Evolutionary conservation across 345 rosid genomes (phyloP), one percentile per base, ranked within the genome.

Genomic region (Salix dunnii): DNA sequence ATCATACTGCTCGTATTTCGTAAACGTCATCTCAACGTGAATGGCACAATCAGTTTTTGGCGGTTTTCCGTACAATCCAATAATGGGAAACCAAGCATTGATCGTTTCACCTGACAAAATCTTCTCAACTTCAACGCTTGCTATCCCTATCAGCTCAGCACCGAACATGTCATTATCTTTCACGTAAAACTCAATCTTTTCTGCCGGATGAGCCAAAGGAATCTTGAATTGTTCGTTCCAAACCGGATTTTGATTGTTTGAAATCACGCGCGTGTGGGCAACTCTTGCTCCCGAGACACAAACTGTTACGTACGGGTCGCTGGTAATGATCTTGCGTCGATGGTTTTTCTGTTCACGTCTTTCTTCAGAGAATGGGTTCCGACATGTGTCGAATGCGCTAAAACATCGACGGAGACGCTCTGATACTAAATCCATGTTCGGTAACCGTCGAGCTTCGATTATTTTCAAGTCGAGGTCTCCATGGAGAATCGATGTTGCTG

Each of bases 271-370:
- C 6, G 97, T 94, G n/a, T 96, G 92, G 0, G 97, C 98, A 38
- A 94, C 93, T 43, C 87, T 92, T 9, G 92, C 96, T 5, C 90
- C 93, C 1, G 87, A 88, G 6, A 92, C 70, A 71, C 92, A 87
- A 60, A 91, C 96, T 5, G 91, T 90, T 20, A 92, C 97, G 79
- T 94, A 94, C 4, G 98, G 97, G 40, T 94, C 97, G 81, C 94
- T 92, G 49, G 94, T 92, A 71, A 92, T 89, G 77, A 90, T 90
- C 67, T 83, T 87, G 43, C 74, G 79, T 31, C 68, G 84, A 35
- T 53, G 81, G 60, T 23, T 74, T 42, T 49, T 46, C 62, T 28
- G 72, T 25, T 25, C 68, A 60, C 51, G 70, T 5, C 38, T 42
- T 7, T 23, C 20, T 5, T 71, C 11, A 30, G 64, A 8, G 77